Conservation (phyloP, 75 land plant genomes). For the Sequoia sempervirens region DNA sequence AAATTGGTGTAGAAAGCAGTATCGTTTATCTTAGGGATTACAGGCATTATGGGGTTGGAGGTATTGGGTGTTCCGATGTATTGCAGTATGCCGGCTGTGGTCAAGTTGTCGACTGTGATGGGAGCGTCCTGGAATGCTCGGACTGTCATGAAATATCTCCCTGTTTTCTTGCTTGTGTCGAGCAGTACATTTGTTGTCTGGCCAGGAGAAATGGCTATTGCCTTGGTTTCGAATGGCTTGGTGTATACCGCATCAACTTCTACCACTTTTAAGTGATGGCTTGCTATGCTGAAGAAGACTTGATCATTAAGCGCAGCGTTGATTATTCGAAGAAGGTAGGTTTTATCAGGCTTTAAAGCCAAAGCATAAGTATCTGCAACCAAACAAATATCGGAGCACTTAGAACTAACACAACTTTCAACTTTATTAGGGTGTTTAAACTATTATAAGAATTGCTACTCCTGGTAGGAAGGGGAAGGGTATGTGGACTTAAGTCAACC, state of each 20-base stretch:
- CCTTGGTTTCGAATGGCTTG: slow-evolving; percentile 9
- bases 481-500: no score
- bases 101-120: slow-evolving; percentile 39
- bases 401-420: no score
- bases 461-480: no score
- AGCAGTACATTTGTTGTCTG: slow-evolving; percentile 10
- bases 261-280: slow-evolving; percentile 17
- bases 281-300: slow-evolving; percentile 16
- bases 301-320: slow-evolving; percentile 46
- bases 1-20: slow-evolving; percentile 30
- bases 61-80: slow-evolving; percentile 15
- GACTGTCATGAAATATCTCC: slow-evolving; percentile 27
- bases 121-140: slow-evolving; percentile 13
- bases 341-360: slow-evolving; percentile 34
- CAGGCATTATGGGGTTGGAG: slow-evolving; percentile 4
- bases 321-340: slow-evolving; percentile 38
- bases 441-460: no score
- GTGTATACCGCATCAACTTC: slow-evolving; percentile 15
- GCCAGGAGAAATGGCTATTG: background rate
- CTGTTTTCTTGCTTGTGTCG: background rate
- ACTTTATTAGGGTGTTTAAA: no score
- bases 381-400: no score
- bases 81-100: slow-evolving; percentile 31
- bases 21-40: slow-evolving; percentile 44
- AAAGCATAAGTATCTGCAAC: slow-evolving; percentile 35